Evolutionary conservation across 108 stramenopile species (phyloP).

Genomic region (Skeletonema potamos): DNA sequence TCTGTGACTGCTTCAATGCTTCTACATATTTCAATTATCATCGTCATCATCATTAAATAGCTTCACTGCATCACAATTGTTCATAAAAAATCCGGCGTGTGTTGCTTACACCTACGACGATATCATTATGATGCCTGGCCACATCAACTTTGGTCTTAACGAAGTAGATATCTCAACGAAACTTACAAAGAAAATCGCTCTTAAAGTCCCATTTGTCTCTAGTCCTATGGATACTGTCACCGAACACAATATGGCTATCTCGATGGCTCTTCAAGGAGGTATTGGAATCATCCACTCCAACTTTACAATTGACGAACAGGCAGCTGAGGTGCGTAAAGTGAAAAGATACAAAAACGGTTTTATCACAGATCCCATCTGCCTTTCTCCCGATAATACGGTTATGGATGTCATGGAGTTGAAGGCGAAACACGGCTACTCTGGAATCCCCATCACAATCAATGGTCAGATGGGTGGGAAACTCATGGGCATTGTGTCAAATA

Average conservation of each 20-base stretch:
- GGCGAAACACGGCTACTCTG: slow-evolving; percentile 87
- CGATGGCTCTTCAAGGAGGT: slow-evolving; percentile 99
- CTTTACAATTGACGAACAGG: slow-evolving; percentile 93
- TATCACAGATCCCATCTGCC: slow-evolving; percentile 97
- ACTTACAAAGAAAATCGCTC: slow-evolving; percentile 87
- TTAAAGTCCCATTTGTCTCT: slow-evolving; percentile 94
- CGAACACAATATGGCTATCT: slow-evolving; percentile 95
- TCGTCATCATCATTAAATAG: slow-evolving; percentile 26
- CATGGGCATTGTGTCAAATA: slow-evolving; percentile 96
- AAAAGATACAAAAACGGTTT: slow-evolving; percentile 99
- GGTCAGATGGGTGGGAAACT: slow-evolving; percentile 97
- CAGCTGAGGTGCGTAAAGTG: slow-evolving; percentile 87
- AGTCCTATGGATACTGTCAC: slow-evolving; percentile 99
- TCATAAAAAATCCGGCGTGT: slow-evolving; percentile 77
- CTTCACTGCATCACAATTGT: slow-evolving; percentile 80
- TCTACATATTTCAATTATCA: background rate
- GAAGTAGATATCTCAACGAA: slow-evolving; percentile 93
- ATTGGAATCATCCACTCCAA: slow-evolving; percentile 99
- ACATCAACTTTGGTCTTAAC: slow-evolving; percentile 90
- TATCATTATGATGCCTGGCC: slow-evolving; percentile 97
- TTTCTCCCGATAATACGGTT: slow-evolving; percentile 90
- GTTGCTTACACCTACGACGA: slow-evolving; percentile 99
- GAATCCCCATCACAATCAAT: slow-evolving; percentile 97
- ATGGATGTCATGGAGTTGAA: slow-evolving; percentile 88
- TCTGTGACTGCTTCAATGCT: background rate